These are phyloP conservation scores for Mortierella sp. DNA, from an alignment of 371 early-diverging fungal species.

Conservation along the genomic window DNA sequence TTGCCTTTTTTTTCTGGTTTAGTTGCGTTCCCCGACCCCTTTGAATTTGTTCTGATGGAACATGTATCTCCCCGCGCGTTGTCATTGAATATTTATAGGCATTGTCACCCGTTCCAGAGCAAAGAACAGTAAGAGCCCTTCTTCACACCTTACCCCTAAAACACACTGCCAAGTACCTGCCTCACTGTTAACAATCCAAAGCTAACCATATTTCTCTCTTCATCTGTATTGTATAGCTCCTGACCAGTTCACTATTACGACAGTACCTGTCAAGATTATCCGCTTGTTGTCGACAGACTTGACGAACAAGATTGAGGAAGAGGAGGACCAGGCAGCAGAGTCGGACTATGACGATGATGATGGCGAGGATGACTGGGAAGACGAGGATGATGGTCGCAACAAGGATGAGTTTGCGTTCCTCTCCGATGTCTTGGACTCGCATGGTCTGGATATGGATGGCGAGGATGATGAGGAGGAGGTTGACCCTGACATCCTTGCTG, in stretches of 20 bases:
- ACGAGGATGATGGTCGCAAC: constrained; percentile 25
- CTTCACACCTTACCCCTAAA: too few species aligned
- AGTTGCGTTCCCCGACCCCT: not conserved
- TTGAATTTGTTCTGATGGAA: not conserved
- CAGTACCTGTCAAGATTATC: constrained; percentile 86
- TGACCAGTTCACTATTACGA: constrained; percentile 83
- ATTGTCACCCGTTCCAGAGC: constrained; percentile 60
- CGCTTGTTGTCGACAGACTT: constrained; percentile 85
- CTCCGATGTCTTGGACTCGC: constrained; percentile 44
- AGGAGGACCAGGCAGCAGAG: constrained; percentile 47
- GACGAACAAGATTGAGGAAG: constrained; percentile 66
- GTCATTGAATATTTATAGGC: constrained; percentile 26
- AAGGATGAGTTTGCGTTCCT: constrained; percentile 45
- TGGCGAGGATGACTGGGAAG: constrained; percentile 34
- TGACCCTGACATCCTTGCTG: constrained; percentile 78
- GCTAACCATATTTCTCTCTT: constrained; percentile 1
- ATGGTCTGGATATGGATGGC: constrained; percentile 60
- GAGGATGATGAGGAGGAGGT: constrained; percentile 80
- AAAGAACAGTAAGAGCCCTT: constrained; percentile 28
- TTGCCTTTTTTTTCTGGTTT: not conserved
- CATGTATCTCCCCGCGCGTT: not conserved
- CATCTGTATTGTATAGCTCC: constrained; percentile 64
- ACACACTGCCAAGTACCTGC: not conserved
- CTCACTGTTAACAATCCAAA: not conserved
- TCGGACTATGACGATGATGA: constrained; percentile 55